Conservation (phyloP, 2,329 filamentous ascomycete genomes). For the Penicillium sp. region DNA sequence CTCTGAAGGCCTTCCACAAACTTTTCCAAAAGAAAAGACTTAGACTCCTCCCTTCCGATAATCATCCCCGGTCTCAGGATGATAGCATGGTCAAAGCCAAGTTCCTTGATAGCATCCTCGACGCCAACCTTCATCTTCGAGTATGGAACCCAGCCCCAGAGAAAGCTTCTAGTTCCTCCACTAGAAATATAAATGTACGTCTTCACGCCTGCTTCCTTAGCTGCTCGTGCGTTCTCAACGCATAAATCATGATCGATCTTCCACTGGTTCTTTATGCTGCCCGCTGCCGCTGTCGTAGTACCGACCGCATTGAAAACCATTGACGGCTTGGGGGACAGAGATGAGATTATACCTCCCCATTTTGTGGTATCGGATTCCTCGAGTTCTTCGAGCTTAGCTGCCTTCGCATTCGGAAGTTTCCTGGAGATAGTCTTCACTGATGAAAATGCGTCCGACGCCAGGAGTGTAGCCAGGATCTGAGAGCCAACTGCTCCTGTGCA, state of each 20-base stretch:
- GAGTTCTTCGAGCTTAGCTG: constrained; percentile 27
- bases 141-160: constrained; percentile 31
- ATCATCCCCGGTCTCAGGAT: constrained; percentile 38
- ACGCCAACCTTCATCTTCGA: constrained; percentile 38
- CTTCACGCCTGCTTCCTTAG: constrained; percentile 34
- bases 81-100: constrained; percentile 36
- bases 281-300: constrained; percentile 32
- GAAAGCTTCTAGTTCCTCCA: constrained; percentile 28
- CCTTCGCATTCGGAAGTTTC: constrained; percentile 20
- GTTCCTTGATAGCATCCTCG: constrained; percentile 34
- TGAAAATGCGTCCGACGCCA: constrained; percentile 20
- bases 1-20: constrained; percentile 20
- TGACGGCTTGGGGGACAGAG: constrained; percentile 23
- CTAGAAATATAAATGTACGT: constrained; percentile 37
- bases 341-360: constrained; percentile 27
- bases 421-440: constrained; percentile 29
- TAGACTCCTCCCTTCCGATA: constrained; percentile 26
- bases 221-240: constrained; percentile 34
- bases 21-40: constrained; percentile 19
- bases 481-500: constrained; percentile 32
- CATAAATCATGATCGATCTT: constrained; percentile 38
- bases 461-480: constrained; percentile 29
- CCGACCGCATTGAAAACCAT: constrained; percentile 34
- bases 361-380: constrained; percentile 29
- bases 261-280: constrained; percentile 34